Base-by-base conservation (phyloP, 2,329 filamentous ascomycete genomes). In the Fusarium abutilonis region DNA sequence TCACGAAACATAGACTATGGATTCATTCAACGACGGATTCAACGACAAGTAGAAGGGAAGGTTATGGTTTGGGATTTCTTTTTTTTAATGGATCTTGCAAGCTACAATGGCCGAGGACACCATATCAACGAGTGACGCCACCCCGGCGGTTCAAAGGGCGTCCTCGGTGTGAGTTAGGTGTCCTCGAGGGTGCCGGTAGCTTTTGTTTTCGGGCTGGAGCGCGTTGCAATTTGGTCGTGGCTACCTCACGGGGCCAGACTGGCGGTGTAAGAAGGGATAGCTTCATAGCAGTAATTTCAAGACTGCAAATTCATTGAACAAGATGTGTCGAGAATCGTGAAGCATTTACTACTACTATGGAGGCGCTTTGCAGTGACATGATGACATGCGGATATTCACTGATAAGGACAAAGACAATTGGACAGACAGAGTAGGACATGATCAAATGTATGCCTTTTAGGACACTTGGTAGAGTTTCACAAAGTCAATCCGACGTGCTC, bases 231-330 rank as follows among this genome's bases (percentile, higher is more conserved):
- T 40, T 41, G 51, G 49, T 52, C 64, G 49, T 66, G 52, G 64
- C 52, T 58, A 64, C 67, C 67, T 69, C 67, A 49, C 67, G 67
- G 67, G 59, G 66, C 56, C 46, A 52, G 61, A 69, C 67, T 68
- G 62, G 62, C 64, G 66, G 62, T 69, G 66, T 64, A 66, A 49
- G 52, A 56, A 64, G 38, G 49, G 45, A 67, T 53, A 44, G 47
- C 47, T 14, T 29, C 40, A 50, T 64, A 49, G 52, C 52, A 68
- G 55, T 63, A 59, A 43, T 61, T 60, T 63, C 40, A 60, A 35
- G 45, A 60, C 62, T 66, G 53, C 17, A 26, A 36, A 49, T 39
- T 53, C 57, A 47, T 65, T 50, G 36, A 64, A 50, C 44, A 56
- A 63, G 34, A 55, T 34, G 36, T 34, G 28, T 28, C 29, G 21